Evolutionary conservation across 1,284 basidiomycete species (phyloP).

Genomic region (Blastosporella zonata): DNA sequence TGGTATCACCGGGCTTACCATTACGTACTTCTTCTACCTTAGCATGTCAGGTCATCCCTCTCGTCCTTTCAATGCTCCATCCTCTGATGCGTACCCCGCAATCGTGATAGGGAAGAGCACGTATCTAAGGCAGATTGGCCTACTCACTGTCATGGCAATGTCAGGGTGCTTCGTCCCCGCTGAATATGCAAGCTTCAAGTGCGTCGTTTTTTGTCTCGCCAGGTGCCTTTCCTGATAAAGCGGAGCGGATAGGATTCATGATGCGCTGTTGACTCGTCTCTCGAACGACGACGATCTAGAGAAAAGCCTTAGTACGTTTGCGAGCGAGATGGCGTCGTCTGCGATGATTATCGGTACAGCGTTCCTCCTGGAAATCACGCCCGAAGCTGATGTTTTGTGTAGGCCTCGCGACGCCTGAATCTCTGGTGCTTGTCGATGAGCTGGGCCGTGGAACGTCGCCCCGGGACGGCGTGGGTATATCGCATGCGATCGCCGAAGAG

Average conservation of each 20-base stretch:
- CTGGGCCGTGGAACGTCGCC: constrained; percentile 87
- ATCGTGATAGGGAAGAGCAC: constrained; percentile 77
- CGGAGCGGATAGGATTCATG: constrained; percentile 67
- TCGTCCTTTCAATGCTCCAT: background rate
- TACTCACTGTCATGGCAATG: constrained; percentile 84
- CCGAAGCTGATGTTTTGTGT: background rate
- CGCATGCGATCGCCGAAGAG: constrained; percentile 89
- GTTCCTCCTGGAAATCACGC: background rate
- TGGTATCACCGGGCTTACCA: background rate
- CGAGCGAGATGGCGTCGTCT: constrained; percentile 86
- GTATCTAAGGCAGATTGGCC: constrained; percentile 82
- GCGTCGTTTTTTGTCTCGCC: constrained; percentile 11
- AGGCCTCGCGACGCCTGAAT: constrained; percentile 75
- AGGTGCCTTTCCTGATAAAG: background rate
- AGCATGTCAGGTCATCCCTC: constrained; percentile 75
- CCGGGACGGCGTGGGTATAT: constrained; percentile 83
- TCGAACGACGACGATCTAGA: constrained; percentile 93
- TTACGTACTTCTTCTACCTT: no score
- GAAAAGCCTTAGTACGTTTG: constrained; percentile 87
- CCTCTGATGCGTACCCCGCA: background rate
- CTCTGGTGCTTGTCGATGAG: constrained; percentile 88
- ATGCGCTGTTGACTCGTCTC: constrained; percentile 80
- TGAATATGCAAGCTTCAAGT: constrained; percentile 85
- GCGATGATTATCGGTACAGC: constrained; percentile 79
- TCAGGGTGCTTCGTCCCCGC: constrained; percentile 90